These are phyloP conservation scores for Beauveria sp. DNA, from an alignment of 2,329 filamentous ascomycete species.

Conservation along the genomic window DNA sequence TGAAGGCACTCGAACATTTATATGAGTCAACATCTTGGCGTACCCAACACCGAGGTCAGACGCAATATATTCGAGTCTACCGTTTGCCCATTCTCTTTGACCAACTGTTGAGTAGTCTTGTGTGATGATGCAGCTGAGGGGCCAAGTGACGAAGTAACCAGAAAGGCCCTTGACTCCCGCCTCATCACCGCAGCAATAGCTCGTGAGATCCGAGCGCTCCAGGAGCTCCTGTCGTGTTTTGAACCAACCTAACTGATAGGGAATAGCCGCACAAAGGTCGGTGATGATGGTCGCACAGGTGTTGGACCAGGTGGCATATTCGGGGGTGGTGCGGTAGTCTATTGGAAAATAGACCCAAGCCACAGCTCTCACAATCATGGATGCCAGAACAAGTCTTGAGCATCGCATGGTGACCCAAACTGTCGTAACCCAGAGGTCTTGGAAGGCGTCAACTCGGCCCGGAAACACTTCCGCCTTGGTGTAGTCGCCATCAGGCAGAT, in stretches of 20 bases:
- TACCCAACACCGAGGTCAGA: slow-evolving; percentile 51
- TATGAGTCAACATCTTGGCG: slow-evolving; percentile 45
- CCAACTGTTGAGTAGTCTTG: slow-evolving; percentile 54
- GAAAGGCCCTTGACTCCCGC: slow-evolving; percentile 45
- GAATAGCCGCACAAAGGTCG: slow-evolving; percentile 54
- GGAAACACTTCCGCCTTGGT: slow-evolving; percentile 49
- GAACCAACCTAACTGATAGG: slow-evolving; percentile 55
- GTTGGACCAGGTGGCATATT: slow-evolving; percentile 49
- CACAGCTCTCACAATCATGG: slow-evolving; percentile 49
- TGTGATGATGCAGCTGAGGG: slow-evolving; percentile 43
- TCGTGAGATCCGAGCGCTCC: slow-evolving; percentile 31
- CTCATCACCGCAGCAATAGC: slow-evolving; percentile 44
- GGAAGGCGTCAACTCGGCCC: slow-evolving; percentile 52
- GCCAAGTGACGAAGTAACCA: slow-evolving; percentile 54
- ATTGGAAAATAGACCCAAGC: slow-evolving; percentile 54
- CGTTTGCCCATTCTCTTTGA: slow-evolving; percentile 48
- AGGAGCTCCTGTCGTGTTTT: slow-evolving; percentile 35
- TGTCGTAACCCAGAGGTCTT: slow-evolving; percentile 50
- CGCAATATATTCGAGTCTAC: slow-evolving; percentile 46
- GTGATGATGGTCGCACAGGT: slow-evolving; percentile 45
- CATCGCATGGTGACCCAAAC: slow-evolving; percentile 50
- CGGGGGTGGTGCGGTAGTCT: slow-evolving; percentile 55
- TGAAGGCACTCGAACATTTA: slow-evolving; percentile 51
- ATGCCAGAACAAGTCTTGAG: slow-evolving; percentile 46
- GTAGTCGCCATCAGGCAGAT: slow-evolving; percentile 45